phyloP scores from a whole-genome alignment of 2,329 filamentous ascomycete species.

The Xylaria sp. region DNA sequence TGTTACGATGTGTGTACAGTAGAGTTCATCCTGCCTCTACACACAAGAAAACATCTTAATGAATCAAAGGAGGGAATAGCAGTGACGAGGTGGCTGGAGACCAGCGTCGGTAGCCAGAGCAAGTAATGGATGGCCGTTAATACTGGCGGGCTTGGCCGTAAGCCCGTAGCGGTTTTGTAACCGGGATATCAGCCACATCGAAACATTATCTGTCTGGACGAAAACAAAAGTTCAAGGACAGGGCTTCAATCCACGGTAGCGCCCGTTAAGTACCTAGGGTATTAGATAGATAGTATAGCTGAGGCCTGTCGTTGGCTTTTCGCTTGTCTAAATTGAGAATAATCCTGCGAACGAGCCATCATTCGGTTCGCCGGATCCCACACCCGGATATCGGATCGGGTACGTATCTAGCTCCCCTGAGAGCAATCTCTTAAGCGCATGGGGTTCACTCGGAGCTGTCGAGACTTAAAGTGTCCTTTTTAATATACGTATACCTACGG shows the following conservation, averaged over 20 bases:
- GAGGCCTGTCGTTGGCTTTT: neutral
- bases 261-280: neutral
- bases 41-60: neutral
- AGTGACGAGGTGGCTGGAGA: constrained; percentile 8
- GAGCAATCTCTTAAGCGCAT: neutral
- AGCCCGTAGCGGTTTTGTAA: constrained; percentile 16
- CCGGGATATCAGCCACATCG: constrained; percentile 14
- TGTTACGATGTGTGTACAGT: constrained; percentile 7
- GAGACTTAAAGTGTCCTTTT: neutral
- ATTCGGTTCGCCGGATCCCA: constrained; percentile 2
- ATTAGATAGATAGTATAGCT: neutral
- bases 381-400: neutral
- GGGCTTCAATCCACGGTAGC: neutral
- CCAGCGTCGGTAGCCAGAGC: constrained; percentile 4
- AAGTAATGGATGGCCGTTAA: constrained; percentile 16
- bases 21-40: neutral
- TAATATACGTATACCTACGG: constrained; percentile 7
- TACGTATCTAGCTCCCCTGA: neutral
- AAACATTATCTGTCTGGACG: constrained; percentile 4
- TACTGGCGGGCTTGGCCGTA: constrained; percentile 21
- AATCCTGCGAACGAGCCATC: neutral
- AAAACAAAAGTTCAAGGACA: constrained; percentile 10
- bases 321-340: neutral
- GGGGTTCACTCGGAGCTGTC: neutral
- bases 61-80: neutral